Percentiles rank a stretch among this genome's conserved stretches.
phyloP scores from a whole-genome alignment of 1,139 yeast species.

The Blastobotrys illinoisensis region DNA sequence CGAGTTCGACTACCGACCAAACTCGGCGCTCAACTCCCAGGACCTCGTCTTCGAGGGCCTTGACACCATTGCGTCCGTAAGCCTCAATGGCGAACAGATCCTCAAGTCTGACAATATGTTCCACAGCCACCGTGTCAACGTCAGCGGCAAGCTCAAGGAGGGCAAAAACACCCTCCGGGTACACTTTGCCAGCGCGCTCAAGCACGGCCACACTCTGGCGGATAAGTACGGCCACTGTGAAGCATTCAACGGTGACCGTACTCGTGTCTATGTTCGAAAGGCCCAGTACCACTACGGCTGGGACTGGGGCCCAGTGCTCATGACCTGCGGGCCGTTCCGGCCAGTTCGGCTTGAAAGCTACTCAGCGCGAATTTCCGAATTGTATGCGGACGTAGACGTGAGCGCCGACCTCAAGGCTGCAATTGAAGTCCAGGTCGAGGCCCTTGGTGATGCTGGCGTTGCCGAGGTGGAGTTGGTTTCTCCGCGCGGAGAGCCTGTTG shows the following conservation, averaged over 20 bases:
- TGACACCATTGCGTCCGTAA: constrained; percentile 42
- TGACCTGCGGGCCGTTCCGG: constrained; percentile 45
- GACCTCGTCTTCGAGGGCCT: constrained; percentile 41
- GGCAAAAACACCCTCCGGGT: constrained; percentile 27
- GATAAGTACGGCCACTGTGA: constrained; percentile 21
- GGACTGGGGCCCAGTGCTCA: constrained; percentile 53
- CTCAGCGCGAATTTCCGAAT: constrained; percentile 20
- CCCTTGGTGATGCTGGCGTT: constrained; percentile 8
- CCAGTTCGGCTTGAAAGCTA: constrained; percentile 37
- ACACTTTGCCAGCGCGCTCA: constrained; percentile 30
- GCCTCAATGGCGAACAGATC: constrained; percentile 34
- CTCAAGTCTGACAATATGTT: constrained; percentile 40
- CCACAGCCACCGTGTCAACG: constrained; percentile 25
- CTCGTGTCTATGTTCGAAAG: constrained; percentile 43
- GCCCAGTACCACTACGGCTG: constrained; percentile 55
- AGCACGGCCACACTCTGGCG: constrained; percentile 27
- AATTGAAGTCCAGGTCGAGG: constrained; percentile 16
- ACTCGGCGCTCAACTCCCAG: neutral
- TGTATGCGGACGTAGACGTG: constrained; percentile 24
- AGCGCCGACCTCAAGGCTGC: constrained; percentile 19
- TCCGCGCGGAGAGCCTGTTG: constrained; percentile 15
- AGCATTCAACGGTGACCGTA: constrained; percentile 39
- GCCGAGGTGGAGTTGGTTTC: constrained; percentile 15
- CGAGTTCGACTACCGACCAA: constrained; percentile 15
- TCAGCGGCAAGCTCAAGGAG: constrained; percentile 16